phyloP scores from a whole-genome alignment of 805 yeast genomes.

The Wickerhamomyces chambardii region DNA sequence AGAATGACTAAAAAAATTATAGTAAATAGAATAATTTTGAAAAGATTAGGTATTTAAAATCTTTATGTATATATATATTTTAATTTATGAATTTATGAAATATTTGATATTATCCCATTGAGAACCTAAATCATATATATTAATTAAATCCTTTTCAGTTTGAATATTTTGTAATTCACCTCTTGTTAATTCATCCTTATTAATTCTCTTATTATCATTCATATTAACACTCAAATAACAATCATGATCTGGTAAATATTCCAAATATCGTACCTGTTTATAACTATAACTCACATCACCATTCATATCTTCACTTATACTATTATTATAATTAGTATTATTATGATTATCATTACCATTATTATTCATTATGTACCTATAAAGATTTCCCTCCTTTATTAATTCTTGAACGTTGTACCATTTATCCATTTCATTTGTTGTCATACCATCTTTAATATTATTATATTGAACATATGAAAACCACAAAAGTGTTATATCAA shows the following conservation, averaged over 20 bases:
- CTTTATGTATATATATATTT: constrained; percentile 3
- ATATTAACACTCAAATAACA: constrained; percentile 15
- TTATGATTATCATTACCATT: too few relatives aligned
- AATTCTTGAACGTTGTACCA: constrained; percentile 59
- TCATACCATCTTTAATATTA: constrained; percentile 54
- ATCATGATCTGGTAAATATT: constrained; percentile 11
- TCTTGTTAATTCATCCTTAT: constrained; percentile 3
- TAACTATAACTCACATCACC: too few relatives aligned
- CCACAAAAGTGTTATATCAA: constrained; percentile 33
- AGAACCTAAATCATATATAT: constrained; percentile 15
- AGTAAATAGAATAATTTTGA: constrained; percentile 8
- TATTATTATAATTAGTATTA: too few relatives aligned
- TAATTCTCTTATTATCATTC: constrained; percentile 4
- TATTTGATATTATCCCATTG: constrained; percentile 1
- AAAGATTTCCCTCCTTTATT: constrained; percentile 29
- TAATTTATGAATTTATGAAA: constrained; percentile 3
- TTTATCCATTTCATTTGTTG: constrained; percentile 66
- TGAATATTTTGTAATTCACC: constrained; percentile 1
- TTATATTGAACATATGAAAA: constrained; percentile 37
- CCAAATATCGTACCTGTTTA: too few relatives aligned
- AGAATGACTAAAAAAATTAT: constrained; percentile 5
- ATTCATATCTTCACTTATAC: too few relatives aligned
- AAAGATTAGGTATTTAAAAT: constrained; percentile 9
- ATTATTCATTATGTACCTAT: constrained; percentile 5
- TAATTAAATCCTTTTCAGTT: constrained; percentile 7